Evolutionary conservation across 2,329 filamentous ascomycete genomes (phyloP).

Genomic region (Camptophora hylomeconis): DNA sequence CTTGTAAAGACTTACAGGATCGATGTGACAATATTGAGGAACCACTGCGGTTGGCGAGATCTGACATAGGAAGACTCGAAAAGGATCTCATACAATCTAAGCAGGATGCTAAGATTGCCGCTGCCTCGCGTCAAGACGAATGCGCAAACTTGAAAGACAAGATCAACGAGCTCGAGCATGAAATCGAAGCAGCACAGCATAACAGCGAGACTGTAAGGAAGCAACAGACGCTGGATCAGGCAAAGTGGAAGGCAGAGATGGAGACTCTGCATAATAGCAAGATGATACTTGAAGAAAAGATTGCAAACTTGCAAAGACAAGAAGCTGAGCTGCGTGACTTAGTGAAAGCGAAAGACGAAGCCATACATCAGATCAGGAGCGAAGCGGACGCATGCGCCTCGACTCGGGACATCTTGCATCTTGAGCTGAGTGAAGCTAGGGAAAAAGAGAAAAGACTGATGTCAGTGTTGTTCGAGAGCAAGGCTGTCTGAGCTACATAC

Average conservation of each 20-base stretch:
- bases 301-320: slow-evolving; percentile 16
- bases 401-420: slow-evolving; percentile 11
- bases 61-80: too few species aligned
- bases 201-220: slow-evolving; percentile 16
- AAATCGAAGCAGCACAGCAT: slow-evolving; percentile 18
- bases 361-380: slow-evolving; percentile 14
- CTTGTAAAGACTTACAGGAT: slow-evolving; percentile 43
- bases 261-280: slow-evolving; percentile 14
- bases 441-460: not conserved
- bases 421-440: not conserved
- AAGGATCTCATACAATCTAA: too few species aligned
- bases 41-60: slow-evolving; percentile 35
- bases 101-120: too few species aligned
- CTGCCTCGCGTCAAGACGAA: too few species aligned
- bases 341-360: slow-evolving; percentile 14
- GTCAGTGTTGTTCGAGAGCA: not conserved
- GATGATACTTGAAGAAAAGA: slow-evolving; percentile 2
- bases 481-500: not conserved
- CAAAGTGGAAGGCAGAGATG: slow-evolving; percentile 14
- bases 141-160: too few species aligned
- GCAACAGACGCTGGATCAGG: slow-evolving; percentile 16
- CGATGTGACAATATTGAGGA: slow-evolving; percentile 43
- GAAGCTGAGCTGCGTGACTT: slow-evolving; percentile 15
- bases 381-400: slow-evolving; percentile 19
- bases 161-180: slow-evolving; percentile 27